Base-by-base conservation (phyloP, 2,329 filamentous ascomycete genomes). In the Eurotiales sp. region DNA sequence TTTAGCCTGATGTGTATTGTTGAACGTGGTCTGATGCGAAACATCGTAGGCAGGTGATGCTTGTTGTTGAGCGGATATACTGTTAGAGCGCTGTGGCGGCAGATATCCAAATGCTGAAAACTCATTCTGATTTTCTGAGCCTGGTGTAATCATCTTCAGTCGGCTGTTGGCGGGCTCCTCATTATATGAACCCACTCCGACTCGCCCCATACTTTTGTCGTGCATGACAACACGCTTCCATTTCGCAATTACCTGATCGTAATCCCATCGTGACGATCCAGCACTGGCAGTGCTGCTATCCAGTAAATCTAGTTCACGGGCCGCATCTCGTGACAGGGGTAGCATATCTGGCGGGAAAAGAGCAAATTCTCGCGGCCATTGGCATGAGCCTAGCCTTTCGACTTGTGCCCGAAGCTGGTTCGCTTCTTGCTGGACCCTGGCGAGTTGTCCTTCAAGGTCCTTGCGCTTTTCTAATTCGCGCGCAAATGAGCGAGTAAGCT, bases 201-300 rank as follows among this genome's bases (percentile, higher is more conserved):
- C 56, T 2, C 69, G 65, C 8, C 71, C 71, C 65, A 73, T 73
- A 50, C 66, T 63, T 50, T 67, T 69, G 51, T 73, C 70, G 25
- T 73, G 71, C 70, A 72, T 70, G 10, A 76, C 68, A 23, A 74
- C 72, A 1, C 71, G 65, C 54, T 70, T 75, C 75, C 75, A 77
- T 54, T 76, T 77, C 3, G 70, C 63, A 11, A 78, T 66, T 4
- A 77, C 61, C 29, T 61, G 71, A 42, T 77, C 74, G 50, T 74
- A 77, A 55, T 77, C 74, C 74, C 73, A 77, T 37, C 71, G 64
- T 0, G 64, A 52, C 7, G 69, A 68, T 27, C 65, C 59, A 2
- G 67, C 58, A 27, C 62, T 64, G 36, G 67, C 64, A 34, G 30
- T 45, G 17, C 65, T 58, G 54, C 69, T 69, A 15, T 68, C 64